Base-by-base conservation (phyloP, 305 asterid species). In the Rubia tinctorum region DNA sequence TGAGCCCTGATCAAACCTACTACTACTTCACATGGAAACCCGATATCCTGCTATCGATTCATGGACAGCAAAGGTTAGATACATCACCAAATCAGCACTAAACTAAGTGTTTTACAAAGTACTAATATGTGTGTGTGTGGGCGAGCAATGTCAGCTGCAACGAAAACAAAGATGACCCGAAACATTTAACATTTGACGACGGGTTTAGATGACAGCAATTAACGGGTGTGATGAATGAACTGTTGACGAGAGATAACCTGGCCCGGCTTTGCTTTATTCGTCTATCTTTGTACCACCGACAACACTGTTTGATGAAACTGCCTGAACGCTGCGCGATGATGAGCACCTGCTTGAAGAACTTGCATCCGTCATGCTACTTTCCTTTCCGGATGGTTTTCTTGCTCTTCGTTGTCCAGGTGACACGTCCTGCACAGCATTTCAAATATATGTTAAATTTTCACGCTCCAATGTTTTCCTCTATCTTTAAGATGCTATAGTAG, bases 291-390 rank as follows among this genome's bases (percentile, higher is more conserved):
- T 78, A 77, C 90, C 89, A 61, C 90, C 91, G 69, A 80, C 82
- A 30, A 89, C 76, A 74, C 96, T 89, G 84, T 76, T 85, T 30
- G 96, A 91, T 27, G 98, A 95, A 82, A 81, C 75, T 18, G 93
- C 90, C 77, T 87, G 97, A 79, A 88, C 83, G 55, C 96, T 91
- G 72, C 75, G 95, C 74, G 89, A 83, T 6, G 98, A 92, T 3
- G 96, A 92, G 80, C 99, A 91, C 78, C 90, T 88, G 34, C 96
- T 92, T 22, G 97, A 92, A 47, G 96, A 89, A 84, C 89, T 89
- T 84, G 80, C 96, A 66, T 85, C 89, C 0, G 91, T 78, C 68
- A 82, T 62, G 80, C 86, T 80, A 76, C 84, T 82, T 71, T 87
- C 92, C 82, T 87, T 89, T 87, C 88, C 85, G 3, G 71, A 73